phyloP scores from a whole-genome alignment of 1,284 basidiomycete species.

The Wallemia hederae region DNA sequence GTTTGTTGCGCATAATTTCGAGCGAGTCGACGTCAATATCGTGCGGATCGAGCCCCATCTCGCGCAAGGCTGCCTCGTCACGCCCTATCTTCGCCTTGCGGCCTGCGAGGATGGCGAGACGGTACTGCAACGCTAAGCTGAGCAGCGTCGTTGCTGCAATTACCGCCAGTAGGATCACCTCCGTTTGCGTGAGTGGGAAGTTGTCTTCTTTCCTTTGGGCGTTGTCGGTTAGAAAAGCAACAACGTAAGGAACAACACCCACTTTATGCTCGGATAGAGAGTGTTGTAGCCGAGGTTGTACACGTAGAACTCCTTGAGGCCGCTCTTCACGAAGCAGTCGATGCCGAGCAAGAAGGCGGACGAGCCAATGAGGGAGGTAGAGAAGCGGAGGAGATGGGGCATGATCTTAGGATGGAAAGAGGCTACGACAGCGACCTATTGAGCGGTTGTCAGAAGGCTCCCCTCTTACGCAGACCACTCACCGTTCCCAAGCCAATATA shows the following conservation, averaged over 20 bases:
- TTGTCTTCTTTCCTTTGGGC: background rate
- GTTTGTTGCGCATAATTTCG: background rate
- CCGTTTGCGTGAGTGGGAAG: background rate
- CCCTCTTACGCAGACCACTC: too few species aligned
- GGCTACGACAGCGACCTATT: background rate
- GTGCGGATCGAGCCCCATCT: background rate
- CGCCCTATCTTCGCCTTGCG: background rate
- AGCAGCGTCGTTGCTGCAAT: background rate
- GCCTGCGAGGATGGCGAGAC: background rate
- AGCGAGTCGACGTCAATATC: background rate
- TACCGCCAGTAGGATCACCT: background rate
- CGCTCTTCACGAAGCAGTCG: slow-evolving; percentile 9
- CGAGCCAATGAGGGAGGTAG: slow-evolving; percentile 10
- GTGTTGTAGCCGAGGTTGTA: background rate
- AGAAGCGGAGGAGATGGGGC: slow-evolving; percentile 1
- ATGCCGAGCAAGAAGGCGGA: slow-evolving; percentile 11
- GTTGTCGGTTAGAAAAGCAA: background rate
- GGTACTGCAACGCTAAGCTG: background rate
- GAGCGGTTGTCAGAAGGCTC: background rate
- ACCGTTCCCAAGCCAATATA: background rate
- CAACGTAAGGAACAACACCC: background rate
- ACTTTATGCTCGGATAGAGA: background rate
- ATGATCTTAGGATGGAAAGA: background rate
- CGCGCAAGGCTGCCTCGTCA: background rate
- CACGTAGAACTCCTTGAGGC: slow-evolving; percentile 11